phyloP scores from a whole-genome alignment of 768 basidiomycete genomes.

The Pleurotus eryngii region DNA sequence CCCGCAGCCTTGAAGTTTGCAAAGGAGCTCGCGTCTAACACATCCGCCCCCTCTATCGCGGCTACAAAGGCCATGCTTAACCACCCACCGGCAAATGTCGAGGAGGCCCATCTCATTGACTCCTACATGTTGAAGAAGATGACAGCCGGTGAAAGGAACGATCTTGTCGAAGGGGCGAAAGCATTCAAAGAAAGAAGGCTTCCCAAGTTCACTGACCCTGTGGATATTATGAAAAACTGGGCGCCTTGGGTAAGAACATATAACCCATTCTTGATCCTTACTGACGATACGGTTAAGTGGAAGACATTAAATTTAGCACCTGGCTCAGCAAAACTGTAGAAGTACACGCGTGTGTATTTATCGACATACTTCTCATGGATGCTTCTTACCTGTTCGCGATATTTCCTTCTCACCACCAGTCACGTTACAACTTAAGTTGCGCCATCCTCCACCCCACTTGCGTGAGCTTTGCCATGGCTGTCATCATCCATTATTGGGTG shows the following conservation, averaged over 20 bases:
- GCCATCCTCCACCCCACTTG: background rate
- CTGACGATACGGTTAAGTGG: background rate
- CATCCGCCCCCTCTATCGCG: constrained; percentile 48
- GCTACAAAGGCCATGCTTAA: constrained; percentile 51
- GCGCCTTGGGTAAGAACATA: constrained; percentile 48
- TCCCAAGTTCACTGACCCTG: constrained; percentile 41
- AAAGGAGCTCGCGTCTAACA: constrained; percentile 46
- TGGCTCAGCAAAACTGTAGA: background rate
- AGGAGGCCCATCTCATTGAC: constrained; percentile 54
- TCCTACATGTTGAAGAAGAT: constrained; percentile 44
- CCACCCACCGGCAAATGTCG: constrained; percentile 44
- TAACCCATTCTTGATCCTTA: background rate
- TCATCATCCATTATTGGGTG: background rate
- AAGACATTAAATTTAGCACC: background rate
- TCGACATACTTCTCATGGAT: background rate
- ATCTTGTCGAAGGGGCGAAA: constrained; percentile 43
- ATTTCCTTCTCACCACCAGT: background rate
- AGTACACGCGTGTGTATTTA: background rate
- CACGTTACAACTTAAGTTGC: constrained; percentile 3
- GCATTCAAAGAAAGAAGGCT: constrained; percentile 47
- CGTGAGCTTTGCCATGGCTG: background rate
- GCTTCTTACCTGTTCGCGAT: background rate
- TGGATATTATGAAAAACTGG: constrained; percentile 39
- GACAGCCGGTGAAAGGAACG: constrained; percentile 26
- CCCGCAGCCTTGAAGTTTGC: constrained; percentile 51